Base-by-base conservation (phyloP, 345 rosid species). In the Euclidium syriacum region DNA sequence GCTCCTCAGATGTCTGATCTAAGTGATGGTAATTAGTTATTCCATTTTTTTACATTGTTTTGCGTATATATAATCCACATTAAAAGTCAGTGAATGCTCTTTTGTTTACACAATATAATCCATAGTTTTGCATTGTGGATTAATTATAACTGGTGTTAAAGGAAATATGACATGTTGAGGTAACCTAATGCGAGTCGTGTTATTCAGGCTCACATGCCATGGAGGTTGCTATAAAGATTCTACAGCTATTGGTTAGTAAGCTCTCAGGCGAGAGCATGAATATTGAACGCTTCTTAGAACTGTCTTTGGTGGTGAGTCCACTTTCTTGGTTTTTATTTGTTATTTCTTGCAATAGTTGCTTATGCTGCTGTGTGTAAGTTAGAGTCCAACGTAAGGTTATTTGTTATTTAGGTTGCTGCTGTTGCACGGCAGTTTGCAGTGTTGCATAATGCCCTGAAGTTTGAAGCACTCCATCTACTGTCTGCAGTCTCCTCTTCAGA, bases 381-480 rank as follows among this genome's bases (percentile, higher is more conserved):
- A 39, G 22, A 17, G n/a, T 34, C 16, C 0, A 33, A 49, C n/a
- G 10, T 51, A 10, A 19, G 65, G 32, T 42, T 40, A 3, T 50
- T 46, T 52, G 23, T 26, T 27, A 20, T 42, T 46, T 70, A 92
- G 98, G 89, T 82, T 75, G 73, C 74, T 19, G 50, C 81, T 30
- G 51, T 82, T 49, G 74, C 79, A 10, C 79, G 91, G 61, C 91
- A 85, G 57, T 92, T 92, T 85, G 89, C 91, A 20, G 78, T 87
- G 15, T 75, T 85, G 69, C 97, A 89, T 74, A 83, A 76, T 77
- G 79, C 84, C 12, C 53, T 86, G 66, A 92, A 89, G 82, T 89
- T 92, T 58, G 94, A 87, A 68, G 86, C 83, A 27, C 91, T 92
- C 64, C 91, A 82, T 57, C 52, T 92, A n/a, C 84, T 92, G 29